Conservation (phyloP, 768 basidiomycete genomes). For the Solioccasus polychromus region DNA sequence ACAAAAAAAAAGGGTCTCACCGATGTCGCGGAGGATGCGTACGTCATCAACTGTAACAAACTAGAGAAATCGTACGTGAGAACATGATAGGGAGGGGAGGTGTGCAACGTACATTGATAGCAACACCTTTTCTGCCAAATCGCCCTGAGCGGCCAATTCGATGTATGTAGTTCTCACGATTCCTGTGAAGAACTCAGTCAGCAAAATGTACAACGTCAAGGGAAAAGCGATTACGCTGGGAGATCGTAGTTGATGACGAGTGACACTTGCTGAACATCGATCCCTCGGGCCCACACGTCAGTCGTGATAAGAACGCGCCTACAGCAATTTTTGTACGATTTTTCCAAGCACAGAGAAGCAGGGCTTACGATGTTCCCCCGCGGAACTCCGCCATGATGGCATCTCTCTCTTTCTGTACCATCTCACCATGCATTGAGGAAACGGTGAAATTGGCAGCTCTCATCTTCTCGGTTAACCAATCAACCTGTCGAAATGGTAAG, state of each 20-base stretch:
- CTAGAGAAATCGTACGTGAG: slow-evolving; percentile 38
- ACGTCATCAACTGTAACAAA: slow-evolving; percentile 96
- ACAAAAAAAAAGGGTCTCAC: slow-evolving; percentile 40
- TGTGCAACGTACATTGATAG: slow-evolving; percentile 79
- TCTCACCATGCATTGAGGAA: slow-evolving; percentile 93
- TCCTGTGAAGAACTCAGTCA: slow-evolving; percentile 42
- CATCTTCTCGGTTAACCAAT: slow-evolving; percentile 99
- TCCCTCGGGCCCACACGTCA: slow-evolving; percentile 96
- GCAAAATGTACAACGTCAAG: slow-evolving; percentile 5
- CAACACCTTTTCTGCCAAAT: slow-evolving; percentile 98
- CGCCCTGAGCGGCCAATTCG: slow-evolving; percentile 99
- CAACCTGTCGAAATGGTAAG: slow-evolving; percentile 55
- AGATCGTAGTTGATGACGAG: slow-evolving; percentile 97
- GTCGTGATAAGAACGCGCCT: slow-evolving; percentile 95
- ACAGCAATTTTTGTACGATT: slow-evolving; percentile 4
- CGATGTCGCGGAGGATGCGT: slow-evolving; percentile 95
- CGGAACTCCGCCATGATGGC: slow-evolving; percentile 98
- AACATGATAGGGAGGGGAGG: slow-evolving; percentile 5
- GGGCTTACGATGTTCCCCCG: slow-evolving; percentile 79
- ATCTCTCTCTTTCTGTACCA: slow-evolving; percentile 94
- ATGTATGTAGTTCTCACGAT: slow-evolving; percentile 99
- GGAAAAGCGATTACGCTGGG: slow-evolving; percentile 63
- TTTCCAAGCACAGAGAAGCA: not conserved
- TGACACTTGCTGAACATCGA: slow-evolving; percentile 97
- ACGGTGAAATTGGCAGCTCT: slow-evolving; percentile 98